Evolutionary conservation across 2,329 filamentous ascomycete species (phyloP), one percentile per base, ranked within the genome.

Genomic region (Exophiala viscosa): DNA sequence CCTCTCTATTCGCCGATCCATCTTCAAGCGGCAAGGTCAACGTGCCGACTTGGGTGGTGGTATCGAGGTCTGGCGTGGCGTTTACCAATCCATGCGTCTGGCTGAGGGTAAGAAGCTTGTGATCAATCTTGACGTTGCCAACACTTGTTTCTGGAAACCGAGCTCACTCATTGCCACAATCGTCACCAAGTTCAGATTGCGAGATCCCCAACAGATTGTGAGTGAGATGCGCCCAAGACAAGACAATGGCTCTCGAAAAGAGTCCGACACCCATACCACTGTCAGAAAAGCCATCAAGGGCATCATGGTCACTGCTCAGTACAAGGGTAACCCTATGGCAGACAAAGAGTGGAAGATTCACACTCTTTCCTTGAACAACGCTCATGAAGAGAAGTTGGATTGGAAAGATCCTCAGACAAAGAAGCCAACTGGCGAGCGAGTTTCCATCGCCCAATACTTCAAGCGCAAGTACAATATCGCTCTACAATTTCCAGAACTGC

Each of bases 101-200:
- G 86, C 85, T 42, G 78, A 80, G 69, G 68, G 64, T 31, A 79
- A 81, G 20, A 82, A 82, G 7, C 76, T 97, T 5, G 83, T 87
- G 0, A 74, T 99, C 66, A 97, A 96, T 62, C 83, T 95, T 9
- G 92, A 99, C 64, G 87, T 96, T 28, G 86, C 91, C 51, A 96
- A 97, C 66, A 88, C 89, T 0, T 88, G 87, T 10, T 99, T 99
- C 73, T 97, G 88, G 86, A 78, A 75, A 32, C 68, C 67, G 9
- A 69, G 60, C n/a, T 64, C 65, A 7, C 60, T 74, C 11, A 60
- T 69, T 18, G 65, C 65, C 13, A 63, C 67, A 7, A 68, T 71
- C 14, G 63, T 69, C 48, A 65, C 65, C 7, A 58, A 71, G 9
- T 60, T 68, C 3, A 34, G 33, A 18, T 55, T 62, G 20, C 60